Base-by-base conservation (phyloP, 257 asterid species). In the Anisodus tanguticus region DNA sequence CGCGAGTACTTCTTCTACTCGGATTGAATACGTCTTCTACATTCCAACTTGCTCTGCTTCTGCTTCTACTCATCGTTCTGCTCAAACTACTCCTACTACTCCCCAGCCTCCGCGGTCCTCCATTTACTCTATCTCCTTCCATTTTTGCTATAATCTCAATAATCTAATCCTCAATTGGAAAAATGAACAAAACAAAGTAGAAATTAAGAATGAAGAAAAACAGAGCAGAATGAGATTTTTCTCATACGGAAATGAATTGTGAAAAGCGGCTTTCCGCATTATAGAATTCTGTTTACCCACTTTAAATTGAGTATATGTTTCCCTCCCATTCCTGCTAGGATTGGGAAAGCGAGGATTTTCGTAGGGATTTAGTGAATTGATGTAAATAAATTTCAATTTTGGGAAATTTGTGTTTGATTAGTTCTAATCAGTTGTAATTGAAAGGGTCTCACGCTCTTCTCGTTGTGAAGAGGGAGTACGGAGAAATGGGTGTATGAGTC, bases 1-100 rank as follows among this genome's bases (percentile, higher is more conserved):
- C 95, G 2, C 90, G 88, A 9, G 43, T 83, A 84, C 95, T 92
- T 35, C 86, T 87, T 83, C 93, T 80, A 17, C 81, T 41, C 31
- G 72, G 88, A 54, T 85, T 88, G 8, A 90, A 89, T 8, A 89
- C 89, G 79, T 91, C 98, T 86, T 94, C 98, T 85, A 92, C 74
- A 2, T 54, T 83, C 93, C 94, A 89, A 66, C 66, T 84, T 74
- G 89, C 85, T 64, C 90, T 82, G 15, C 91, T 87, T 4, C 31
- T 3, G 9, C 88, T 54, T 19, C 91, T 19, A 16, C 85, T 84
- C 6, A 79, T 74, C 74, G 85, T 87, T 86, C 93, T 85, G 76
- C 64, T 84, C 84, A 92, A 83, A 15, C 86, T 84, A 19, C 83
- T 41, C 86, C 90, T 84, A 31, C 84, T 62, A 26, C 87, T 90